Evolutionary conservation across 2,329 filamentous ascomycete species (phyloP).

Genomic region (Pseudopithomyces maydicus): DNA sequence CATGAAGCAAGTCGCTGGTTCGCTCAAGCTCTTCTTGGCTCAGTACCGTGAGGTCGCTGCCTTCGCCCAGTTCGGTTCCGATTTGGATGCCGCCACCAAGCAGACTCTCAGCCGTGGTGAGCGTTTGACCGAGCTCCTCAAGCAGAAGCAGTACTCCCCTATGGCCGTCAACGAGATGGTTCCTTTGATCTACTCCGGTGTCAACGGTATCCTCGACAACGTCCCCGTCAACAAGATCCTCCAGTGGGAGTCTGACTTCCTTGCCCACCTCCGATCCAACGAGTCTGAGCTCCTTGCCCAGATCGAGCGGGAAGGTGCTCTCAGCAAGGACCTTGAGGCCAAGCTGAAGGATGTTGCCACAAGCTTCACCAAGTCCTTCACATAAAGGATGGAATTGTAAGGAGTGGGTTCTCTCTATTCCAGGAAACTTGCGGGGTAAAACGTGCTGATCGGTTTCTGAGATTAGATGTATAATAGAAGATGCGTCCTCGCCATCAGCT

Average conservation of each 20-base stretch:
- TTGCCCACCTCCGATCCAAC: constrained; percentile 88
- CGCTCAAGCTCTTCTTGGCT: constrained; percentile 99
- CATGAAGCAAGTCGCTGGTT: constrained; percentile 99
- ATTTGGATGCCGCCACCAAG: constrained; percentile 98
- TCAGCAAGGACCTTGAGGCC: constrained; percentile 92
- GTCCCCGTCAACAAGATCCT: constrained; percentile 92
- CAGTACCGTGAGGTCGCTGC: constrained; percentile 99
- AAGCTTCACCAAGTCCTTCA: constrained; percentile 94
- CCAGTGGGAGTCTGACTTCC: constrained; percentile 92
- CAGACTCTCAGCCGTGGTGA: constrained; percentile 98
- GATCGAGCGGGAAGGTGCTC: constrained; percentile 93
- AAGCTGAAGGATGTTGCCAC: constrained; percentile 77
- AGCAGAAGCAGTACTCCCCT: constrained; percentile 99
- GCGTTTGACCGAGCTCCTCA: constrained; percentile 96
- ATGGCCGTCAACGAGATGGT: constrained; percentile 99
- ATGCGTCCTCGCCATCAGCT: constrained; percentile 39
- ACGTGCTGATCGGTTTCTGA: constrained; percentile 45
- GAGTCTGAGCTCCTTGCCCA: constrained; percentile 80
- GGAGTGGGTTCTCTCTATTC: constrained; percentile 46
- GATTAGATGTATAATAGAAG: constrained; percentile 41
- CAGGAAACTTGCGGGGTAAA: constrained; percentile 41
- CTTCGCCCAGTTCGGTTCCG: constrained; percentile 99
- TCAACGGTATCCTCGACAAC: constrained; percentile 91
- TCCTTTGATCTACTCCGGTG: constrained; percentile 98
- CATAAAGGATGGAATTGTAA: constrained; percentile 42